phyloP scores from a whole-genome alignment of 2,329 filamentous ascomycete genomes.

The Beauveria sp. region DNA sequence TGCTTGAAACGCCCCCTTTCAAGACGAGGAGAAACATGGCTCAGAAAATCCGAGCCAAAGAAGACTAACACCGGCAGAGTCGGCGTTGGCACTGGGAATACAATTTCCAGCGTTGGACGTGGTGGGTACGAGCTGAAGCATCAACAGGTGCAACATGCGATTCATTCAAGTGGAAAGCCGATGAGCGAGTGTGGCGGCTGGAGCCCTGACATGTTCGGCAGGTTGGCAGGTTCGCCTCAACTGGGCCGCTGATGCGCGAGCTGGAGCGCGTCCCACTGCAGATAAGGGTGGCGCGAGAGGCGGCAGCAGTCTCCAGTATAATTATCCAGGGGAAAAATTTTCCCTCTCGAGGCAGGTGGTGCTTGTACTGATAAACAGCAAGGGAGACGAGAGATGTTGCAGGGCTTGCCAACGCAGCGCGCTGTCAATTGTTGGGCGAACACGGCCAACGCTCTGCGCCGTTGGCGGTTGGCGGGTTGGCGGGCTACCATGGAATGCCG shows the following conservation, averaged over 20 bases:
- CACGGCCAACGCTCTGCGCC: no score
- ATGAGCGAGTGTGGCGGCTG: neutral
- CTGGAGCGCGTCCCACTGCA: conserved; percentile 2
- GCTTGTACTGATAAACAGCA: neutral
- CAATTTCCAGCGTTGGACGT: neutral
- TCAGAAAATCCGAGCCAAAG: neutral
- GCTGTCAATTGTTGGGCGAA: no score
- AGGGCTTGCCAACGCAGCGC: no score
- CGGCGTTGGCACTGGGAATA: neutral
- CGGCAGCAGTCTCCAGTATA: neutral
- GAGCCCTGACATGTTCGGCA: neutral
- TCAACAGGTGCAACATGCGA: neutral
- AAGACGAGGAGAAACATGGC: no score
- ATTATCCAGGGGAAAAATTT: neutral
- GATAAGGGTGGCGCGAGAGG: neutral
- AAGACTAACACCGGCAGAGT: neutral
- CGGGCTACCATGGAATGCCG: neutral
- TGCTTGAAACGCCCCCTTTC: no score
- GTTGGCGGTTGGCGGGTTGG: no score
- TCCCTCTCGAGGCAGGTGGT: neutral
- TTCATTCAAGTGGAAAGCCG: neutral
- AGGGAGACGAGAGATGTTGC: no score
- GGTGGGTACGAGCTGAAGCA: conserved; percentile 1
- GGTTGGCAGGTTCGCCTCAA: conserved; percentile 1
- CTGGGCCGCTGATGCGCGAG: neutral